Evolutionary conservation across 495 filamentous ascomycete species (phyloP).

Genomic region (Cercophora scortea): DNA sequence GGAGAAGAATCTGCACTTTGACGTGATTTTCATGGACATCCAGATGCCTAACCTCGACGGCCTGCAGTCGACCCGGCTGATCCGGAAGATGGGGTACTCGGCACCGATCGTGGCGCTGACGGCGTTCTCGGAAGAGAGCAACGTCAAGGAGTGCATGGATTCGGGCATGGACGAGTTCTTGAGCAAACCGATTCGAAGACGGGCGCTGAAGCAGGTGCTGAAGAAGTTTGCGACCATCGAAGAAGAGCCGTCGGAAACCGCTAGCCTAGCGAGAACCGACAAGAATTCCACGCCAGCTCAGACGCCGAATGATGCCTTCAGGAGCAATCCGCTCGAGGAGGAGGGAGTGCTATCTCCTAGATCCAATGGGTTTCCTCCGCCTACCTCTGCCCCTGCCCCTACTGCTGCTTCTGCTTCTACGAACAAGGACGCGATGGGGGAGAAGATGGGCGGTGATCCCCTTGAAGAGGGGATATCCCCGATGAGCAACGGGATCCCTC

Average conservation of each 20-base stretch:
- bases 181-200: slow-evolving; percentile 75
- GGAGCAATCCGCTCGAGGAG: slow-evolving; percentile 3
- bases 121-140: slow-evolving; percentile 84
- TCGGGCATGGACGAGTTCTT: slow-evolving; percentile 67
- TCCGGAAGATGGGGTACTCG: slow-evolving; percentile 77
- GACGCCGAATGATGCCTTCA: slow-evolving; percentile 6
- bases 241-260: slow-evolving; percentile 41
- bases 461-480: too few relatives aligned
- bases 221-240: slow-evolving; percentile 53
- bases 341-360: background rate
- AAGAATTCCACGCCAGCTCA: slow-evolving; percentile 15
- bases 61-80: slow-evolving; percentile 77
- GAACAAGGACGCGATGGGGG: too few relatives aligned
- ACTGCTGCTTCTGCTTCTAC: background rate
- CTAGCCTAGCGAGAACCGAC: slow-evolving; percentile 22
- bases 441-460: too few relatives aligned
- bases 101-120: slow-evolving; percentile 88
- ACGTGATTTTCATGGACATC: slow-evolving; percentile 92
- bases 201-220: slow-evolving; percentile 77
- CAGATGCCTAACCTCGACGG: slow-evolving; percentile 94
- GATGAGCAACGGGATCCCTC: too few relatives aligned
- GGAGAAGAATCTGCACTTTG: slow-evolving; percentile 61
- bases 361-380: slow-evolving; percentile 4
- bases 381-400: background rate
- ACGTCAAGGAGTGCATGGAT: slow-evolving; percentile 76